A percentile compares a stretch with the other conserved stretches of the same genome.
Evolutionary conservation across 495 filamentous ascomycete genomes (phyloP).

Genomic region (Friedmanniomyces simplex): DNA sequence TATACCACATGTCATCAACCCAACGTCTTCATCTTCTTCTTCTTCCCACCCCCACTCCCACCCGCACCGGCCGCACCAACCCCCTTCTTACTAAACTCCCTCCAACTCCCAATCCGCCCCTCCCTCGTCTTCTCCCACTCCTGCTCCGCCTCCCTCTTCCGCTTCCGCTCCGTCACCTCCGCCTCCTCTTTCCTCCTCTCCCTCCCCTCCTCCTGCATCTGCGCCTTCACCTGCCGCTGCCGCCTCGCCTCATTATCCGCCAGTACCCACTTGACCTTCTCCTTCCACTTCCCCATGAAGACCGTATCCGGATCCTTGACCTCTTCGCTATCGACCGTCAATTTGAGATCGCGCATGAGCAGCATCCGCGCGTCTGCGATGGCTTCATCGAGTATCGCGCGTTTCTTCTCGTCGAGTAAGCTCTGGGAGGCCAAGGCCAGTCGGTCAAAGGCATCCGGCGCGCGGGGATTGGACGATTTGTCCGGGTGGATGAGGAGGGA

Average conservation of each 20-base stretch:
- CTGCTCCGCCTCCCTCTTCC: slow-evolving; percentile 84
- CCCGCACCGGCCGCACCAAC: neutral
- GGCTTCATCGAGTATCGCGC: slow-evolving; percentile 76
- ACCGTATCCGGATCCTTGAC: slow-evolving; percentile 55
- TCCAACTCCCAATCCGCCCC: slow-evolving; percentile 86
- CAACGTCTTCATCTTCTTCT: slow-evolving; percentile 16
- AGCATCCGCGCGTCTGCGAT: slow-evolving; percentile 94
- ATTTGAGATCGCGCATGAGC: slow-evolving; percentile 85
- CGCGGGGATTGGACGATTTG: slow-evolving; percentile 83
- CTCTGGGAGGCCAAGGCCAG: slow-evolving; percentile 88
- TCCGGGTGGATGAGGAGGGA: slow-evolving; percentile 98
- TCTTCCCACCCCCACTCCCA: neutral
- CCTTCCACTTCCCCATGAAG: slow-evolving; percentile 74
- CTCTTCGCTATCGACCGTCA: slow-evolving; percentile 79
- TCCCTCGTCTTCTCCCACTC: slow-evolving; percentile 92
- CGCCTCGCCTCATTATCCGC: slow-evolving; percentile 84
- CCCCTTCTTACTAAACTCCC: slow-evolving; percentile 53
- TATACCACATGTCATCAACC: neutral
- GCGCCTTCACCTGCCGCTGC: slow-evolving; percentile 77
- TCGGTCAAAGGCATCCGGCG: slow-evolving; percentile 92
- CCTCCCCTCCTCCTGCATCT: slow-evolving; percentile 92
- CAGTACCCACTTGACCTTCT: slow-evolving; percentile 85
- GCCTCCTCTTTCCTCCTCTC: slow-evolving; percentile 81
- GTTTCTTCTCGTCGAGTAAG: slow-evolving; percentile 88
- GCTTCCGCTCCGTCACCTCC: slow-evolving; percentile 75